Percentiles rank a stretch among this genome's conserved stretches.
phyloP scores from a whole-genome alignment of 78 protist genomes.

The Dictyostelium firmibasis region DNA sequence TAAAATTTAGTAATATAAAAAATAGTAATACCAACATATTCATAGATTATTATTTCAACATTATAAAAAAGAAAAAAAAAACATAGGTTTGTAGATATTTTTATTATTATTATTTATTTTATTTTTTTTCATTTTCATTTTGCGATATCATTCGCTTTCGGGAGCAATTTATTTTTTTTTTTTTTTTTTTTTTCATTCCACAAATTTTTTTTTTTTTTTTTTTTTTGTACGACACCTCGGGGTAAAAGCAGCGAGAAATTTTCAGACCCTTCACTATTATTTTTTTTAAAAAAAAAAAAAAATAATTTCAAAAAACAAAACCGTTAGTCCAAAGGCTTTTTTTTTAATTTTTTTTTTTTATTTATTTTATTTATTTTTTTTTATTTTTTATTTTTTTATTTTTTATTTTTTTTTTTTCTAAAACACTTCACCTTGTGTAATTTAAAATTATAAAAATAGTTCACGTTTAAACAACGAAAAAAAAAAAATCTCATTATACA shows the following conservation, averaged over 20 bases:
- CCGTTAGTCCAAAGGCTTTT: neutral
- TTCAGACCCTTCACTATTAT: neutral
- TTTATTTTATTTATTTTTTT: no score
- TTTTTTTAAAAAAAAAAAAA: no score
- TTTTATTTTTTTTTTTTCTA: no score
- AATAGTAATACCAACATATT: neutral
- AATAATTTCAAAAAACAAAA: no score
- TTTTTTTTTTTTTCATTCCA: no score
- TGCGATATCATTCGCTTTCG: neutral
- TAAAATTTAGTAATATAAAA: neutral
- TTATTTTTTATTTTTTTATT: no score
- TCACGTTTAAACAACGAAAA: neutral
- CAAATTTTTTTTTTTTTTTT: no score
- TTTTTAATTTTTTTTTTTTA: neutral
- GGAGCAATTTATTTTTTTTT: neutral
- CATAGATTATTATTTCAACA: neutral
- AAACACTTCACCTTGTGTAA: neutral
- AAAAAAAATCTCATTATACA: neutral
- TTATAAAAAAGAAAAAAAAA: neutral
- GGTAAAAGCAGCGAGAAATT: neutral
- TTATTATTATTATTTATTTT: neutral
- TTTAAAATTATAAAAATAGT: neutral
- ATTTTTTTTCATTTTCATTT: no score
- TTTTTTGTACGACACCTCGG: neutral
- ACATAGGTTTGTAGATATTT: neutral